phyloP scores from a whole-genome alignment of 768 basidiomycete genomes.

The Russula sp. region DNA sequence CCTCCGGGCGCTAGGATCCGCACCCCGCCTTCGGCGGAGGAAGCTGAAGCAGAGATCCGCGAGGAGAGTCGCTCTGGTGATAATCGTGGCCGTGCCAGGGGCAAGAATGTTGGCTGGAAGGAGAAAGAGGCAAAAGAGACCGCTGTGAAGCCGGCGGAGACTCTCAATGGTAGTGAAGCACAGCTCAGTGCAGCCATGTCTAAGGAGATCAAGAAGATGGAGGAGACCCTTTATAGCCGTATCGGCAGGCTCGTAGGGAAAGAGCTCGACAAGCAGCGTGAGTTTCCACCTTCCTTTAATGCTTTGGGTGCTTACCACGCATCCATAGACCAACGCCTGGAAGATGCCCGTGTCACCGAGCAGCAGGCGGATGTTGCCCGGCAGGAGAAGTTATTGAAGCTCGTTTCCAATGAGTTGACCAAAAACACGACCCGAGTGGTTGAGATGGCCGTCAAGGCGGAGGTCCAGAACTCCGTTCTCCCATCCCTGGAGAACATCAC shows the following conservation, averaged over 20 bases:
- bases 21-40: conserved; percentile 68
- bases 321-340: conserved; percentile 70
- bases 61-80: conserved; percentile 57
- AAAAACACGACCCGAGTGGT: conserved; percentile 87
- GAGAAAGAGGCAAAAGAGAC: conserved; percentile 52
- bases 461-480: conserved; percentile 79
- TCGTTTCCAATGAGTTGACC: conserved; percentile 82
- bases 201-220: conserved; percentile 79
- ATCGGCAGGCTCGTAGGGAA: conserved; percentile 78
- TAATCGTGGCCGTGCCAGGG: conserved; percentile 49
- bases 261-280: conserved; percentile 90
- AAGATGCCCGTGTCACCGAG: conserved; percentile 74
- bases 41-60: conserved; percentile 63
- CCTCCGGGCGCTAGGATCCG: conserved; percentile 42
- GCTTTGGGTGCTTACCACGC: conserved; percentile 15
- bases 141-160: conserved; percentile 40
- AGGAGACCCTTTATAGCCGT: conserved; percentile 72
- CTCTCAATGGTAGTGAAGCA: conserved; percentile 43
- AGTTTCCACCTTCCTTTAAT: conserved; percentile 36
- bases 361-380: conserved; percentile 78
- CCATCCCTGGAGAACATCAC: conserved; percentile 82
- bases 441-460: conserved; percentile 82
- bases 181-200: conserved; percentile 56
- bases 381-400: conserved; percentile 85
- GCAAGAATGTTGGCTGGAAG: conserved; percentile 63